phyloP scores from a whole-genome alignment of 257 asterid genomes.

The Scutellaria minor region DNA sequence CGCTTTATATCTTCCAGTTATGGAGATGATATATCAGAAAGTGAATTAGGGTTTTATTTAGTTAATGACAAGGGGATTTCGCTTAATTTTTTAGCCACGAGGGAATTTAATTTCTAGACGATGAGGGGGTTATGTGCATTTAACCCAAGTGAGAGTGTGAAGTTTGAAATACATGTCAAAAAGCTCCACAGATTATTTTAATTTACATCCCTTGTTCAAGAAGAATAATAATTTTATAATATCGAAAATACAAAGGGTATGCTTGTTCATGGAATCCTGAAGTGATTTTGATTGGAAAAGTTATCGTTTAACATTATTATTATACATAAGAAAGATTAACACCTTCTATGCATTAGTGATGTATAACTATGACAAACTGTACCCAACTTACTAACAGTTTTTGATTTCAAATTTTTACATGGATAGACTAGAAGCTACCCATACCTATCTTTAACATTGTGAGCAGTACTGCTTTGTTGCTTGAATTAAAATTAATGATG shows the following conservation, averaged over 20 bases:
- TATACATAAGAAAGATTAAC: background rate
- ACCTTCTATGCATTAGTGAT: background rate
- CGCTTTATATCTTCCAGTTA: slow-evolving; percentile 70
- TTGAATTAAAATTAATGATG: slow-evolving; percentile 27
- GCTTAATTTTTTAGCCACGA: too few species aligned
- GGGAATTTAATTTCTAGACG: too few species aligned
- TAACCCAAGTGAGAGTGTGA: background rate
- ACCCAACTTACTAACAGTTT: background rate
- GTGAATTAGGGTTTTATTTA: slow-evolving; percentile 32
- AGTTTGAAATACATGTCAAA: slow-evolving; percentile 5
- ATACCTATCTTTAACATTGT: background rate
- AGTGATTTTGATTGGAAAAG: background rate
- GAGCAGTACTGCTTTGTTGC: slow-evolving; percentile 15
- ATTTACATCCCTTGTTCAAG: background rate
- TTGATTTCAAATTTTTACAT: background rate
- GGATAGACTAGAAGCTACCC: background rate
- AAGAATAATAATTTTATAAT: slow-evolving; percentile 17
- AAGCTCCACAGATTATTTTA: slow-evolving; percentile 13
- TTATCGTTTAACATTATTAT: background rate
- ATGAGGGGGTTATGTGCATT: too few species aligned
- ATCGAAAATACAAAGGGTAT: background rate
- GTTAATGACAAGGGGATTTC: too few species aligned
- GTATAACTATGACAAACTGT: background rate
- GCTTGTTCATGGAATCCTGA: slow-evolving; percentile 14
- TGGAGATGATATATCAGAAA: slow-evolving; percentile 61